Evolutionary conservation across 805 yeast species (phyloP), one percentile per base, ranked within the genome.

Genomic region (Pichia californica): DNA sequence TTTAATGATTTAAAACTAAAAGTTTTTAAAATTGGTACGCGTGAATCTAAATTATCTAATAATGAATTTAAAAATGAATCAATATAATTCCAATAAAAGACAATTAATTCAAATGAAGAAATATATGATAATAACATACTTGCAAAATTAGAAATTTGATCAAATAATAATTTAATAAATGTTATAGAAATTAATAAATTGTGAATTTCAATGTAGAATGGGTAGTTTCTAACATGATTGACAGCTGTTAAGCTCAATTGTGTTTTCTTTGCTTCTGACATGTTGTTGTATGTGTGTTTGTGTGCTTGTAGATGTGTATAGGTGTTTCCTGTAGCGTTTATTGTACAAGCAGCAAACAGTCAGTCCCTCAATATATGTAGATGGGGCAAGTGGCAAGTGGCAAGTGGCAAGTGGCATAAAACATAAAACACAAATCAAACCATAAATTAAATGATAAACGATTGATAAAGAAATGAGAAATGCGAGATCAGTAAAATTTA

Each of bases 151-250:
- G 19, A 28, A 6, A 28, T n/a, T 28, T 37, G 32, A 15, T 35
- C 28, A 9, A 8, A 7, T 19, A 33, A 23, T 20, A 33, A 20
- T 43, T 45, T 35, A 48, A 46, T 1, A 54, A 30, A 15, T 56
- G 48, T 23, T 52, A 52, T 14, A 45, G 43, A 13, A 47, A 40
- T 20, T 5, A 55, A 36, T 14, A 46, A 51, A 5, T 44, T 38
- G 34, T 47, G 36, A 14, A 53, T 31, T 19, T 63, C 67, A 7
- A 53, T 41, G 36, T 61, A 53, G 6, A 61, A 32, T 7, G 69
- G 68, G 40, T 65, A 65, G 6, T 52, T 51, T 40, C 48, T 49
- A 36, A 65, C 31, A 44, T 64, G 69, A n/a, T 40, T 19, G 50
- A 41, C 41, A 39, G 52, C 31, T 45, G 52, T 43, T 16, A 36